Evolutionary conservation across 805 yeast species (phyloP), one percentile per base, ranked within the genome.

Genomic region (Kluyveromyces dobzhanskii): DNA sequence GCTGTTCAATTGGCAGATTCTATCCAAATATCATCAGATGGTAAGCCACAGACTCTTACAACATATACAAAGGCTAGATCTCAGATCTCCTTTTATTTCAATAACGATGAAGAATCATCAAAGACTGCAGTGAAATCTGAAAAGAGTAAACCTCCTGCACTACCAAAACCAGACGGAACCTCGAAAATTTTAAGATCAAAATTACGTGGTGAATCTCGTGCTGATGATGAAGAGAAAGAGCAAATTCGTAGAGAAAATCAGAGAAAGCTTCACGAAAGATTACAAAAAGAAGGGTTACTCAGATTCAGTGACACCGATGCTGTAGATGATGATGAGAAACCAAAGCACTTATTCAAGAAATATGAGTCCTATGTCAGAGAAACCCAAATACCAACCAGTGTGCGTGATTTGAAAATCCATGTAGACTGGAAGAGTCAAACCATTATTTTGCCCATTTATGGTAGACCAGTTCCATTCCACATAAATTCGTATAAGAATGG

Each of bases 381-480:
- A 57, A 70, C 92, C 3, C 97, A 92, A 68, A 80, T 90, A 46
- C 97, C 98, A 30, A 64, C 69, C 27, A 74, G 75, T 50, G 94
- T 87, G 14, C 76, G 80, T 53, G 96, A 88, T 57, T 69, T 92
- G 59, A 79, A 79, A 56, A 78, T 90, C 44, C 88, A 82, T 57
- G 87, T 92, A 42, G 98, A 90, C 59, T 71, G 76, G 58, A 85
- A 84, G 54, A 75, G 83, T 42, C 96, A 88, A 63, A 84, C 97
- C 1, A 82, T 90, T 40, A 76, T 90, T 44, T 66, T 90, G 43
- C 98, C 98, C 37, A 82, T 90, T 42, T 76, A 81, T 53, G 98
- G 98, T 46, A 74, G 97, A 54, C 97, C 97, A 1, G 97, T 92
- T 38, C 98, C 98, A 17, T 90, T 92, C 70, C 98, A 90, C 60